phyloP scores from a whole-genome alignment of 441 rosid genomes.

The Populus hybrid region DNA sequence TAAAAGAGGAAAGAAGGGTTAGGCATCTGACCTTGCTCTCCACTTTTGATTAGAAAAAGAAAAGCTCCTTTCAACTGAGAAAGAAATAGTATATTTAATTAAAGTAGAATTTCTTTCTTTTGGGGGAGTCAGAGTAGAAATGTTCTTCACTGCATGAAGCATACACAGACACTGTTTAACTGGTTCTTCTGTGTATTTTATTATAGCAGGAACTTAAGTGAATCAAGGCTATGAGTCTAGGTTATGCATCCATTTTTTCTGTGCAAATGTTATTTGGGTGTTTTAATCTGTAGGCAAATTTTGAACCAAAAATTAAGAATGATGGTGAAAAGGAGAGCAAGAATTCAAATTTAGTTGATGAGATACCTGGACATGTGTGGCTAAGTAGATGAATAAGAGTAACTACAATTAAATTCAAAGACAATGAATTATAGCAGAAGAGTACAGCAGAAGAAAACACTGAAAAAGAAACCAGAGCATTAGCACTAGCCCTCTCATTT shows the following conservation, averaged over 20 bases:
- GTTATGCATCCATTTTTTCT: neutral
- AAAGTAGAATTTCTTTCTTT: neutral
- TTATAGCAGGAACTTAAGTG: neutral
- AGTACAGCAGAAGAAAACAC: constrained; percentile 32
- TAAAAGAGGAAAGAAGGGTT: neutral
- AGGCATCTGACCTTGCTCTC: neutral
- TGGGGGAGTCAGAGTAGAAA: neutral
- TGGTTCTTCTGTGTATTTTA: neutral
- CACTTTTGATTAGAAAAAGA: neutral
- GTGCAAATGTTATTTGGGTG: neutral
- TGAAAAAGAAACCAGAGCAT: constrained; percentile 61
- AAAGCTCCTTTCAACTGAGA: neutral
- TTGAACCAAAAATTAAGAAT: neutral
- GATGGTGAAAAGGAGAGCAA: neutral
- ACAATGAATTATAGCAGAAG: constrained; percentile 20
- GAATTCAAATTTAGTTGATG: neutral
- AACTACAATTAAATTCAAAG: constrained; percentile 34
- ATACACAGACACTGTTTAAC: neutral
- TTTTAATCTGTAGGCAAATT: neutral
- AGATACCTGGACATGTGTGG: neutral
- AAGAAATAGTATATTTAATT: neutral
- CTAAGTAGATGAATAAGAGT: constrained; percentile 29
- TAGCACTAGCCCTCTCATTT: constrained; percentile 45
- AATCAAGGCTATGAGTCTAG: neutral
- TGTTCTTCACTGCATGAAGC: constrained; percentile 1